Percentiles rank a stretch among this genome's conserved stretches.
These are phyloP conservation scores for Globisporangium abappressorium DNA, from an alignment of 352 stramenopile genomes.

Conservation along the genomic window DNA sequence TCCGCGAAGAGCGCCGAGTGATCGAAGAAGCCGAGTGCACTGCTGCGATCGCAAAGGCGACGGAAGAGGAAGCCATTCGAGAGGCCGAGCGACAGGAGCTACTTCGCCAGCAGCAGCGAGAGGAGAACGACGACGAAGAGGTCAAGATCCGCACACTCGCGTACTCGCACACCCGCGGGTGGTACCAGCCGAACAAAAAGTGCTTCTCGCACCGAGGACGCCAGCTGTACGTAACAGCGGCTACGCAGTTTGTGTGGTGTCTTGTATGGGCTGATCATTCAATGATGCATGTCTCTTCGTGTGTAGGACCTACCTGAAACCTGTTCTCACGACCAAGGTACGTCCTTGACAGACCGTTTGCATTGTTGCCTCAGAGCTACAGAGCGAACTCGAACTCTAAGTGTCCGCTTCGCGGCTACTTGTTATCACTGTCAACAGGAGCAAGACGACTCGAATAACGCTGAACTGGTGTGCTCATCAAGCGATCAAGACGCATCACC, in stretches of 20 bases:
- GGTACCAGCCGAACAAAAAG: conserved; percentile 62
- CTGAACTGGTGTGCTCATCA: background rate
- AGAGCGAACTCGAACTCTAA: too few relatives aligned
- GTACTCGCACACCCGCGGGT: conserved; percentile 56
- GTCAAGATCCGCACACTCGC: conserved; percentile 55
- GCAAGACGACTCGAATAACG: background rate
- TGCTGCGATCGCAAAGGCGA: conserved; percentile 11
- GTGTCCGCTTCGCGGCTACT: too few relatives aligned
- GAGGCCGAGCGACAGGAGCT: conserved; percentile 24
- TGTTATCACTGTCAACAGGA: conserved; percentile 1
- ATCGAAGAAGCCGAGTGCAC: conserved; percentile 10
- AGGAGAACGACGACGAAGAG: conserved; percentile 56
- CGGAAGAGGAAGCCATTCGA: conserved; percentile 22
- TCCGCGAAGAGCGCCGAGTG: conserved; percentile 8
- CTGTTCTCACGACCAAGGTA: conserved; percentile 44
- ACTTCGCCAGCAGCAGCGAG: conserved; percentile 33
- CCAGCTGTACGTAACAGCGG: conserved; percentile 34
- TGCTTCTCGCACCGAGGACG: conserved; percentile 57
- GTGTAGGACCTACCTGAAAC: conserved; percentile 55
- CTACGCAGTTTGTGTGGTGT: background rate
- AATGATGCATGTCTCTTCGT: conserved; percentile 1
- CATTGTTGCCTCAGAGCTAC: background rate
- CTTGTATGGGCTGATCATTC: background rate
- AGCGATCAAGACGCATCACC: background rate
- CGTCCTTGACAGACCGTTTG: background rate